These are phyloP conservation scores for Alternaria ethzedia DNA, from an alignment of 2,329 filamentous ascomycete genomes.

Conservation along the genomic window DNA sequence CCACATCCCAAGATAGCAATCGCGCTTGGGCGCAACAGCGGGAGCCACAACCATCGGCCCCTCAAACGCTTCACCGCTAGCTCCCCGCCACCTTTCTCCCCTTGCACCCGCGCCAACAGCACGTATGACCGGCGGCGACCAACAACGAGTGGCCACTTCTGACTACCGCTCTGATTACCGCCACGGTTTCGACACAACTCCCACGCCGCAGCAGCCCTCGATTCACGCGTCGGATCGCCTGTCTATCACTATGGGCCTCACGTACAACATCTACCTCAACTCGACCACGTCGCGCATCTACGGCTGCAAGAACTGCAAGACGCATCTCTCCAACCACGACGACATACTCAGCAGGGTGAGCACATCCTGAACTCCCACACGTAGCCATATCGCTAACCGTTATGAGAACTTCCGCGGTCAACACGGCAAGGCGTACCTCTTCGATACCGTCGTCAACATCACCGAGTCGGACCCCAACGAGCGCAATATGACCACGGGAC, in stretches of 20 bases:
- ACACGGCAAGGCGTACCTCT: conserved; percentile 97
- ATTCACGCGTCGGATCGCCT: conserved; percentile 7
- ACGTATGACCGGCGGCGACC: conserved; percentile 19
- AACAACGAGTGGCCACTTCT: conserved; percentile 13
- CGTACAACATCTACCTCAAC: conserved; percentile 90
- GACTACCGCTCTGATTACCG: conserved; percentile 11
- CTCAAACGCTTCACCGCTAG: not conserved
- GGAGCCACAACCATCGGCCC: conserved; percentile 2
- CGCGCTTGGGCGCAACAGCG: conserved; percentile 18
- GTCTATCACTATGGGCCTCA: conserved; percentile 73
- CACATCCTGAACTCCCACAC: not conserved
- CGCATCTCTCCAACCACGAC: conserved; percentile 92
- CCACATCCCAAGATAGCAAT: conserved; percentile 6
- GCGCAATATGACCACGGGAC: conserved; percentile 96
- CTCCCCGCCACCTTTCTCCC: conserved; percentile 2
- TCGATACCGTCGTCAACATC: conserved; percentile 92
- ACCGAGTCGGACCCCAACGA: conserved; percentile 83
- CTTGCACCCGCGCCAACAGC: conserved; percentile 2
- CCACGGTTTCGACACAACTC: conserved; percentile 4
- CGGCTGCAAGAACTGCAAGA: conserved; percentile 91
- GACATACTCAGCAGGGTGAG: conserved; percentile 92
- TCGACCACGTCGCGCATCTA: conserved; percentile 87
- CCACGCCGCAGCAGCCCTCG: conserved; percentile 7
- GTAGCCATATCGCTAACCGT: conserved; percentile 8
- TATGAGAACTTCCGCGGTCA: conserved; percentile 94